Conservation (phyloP, 495 filamentous ascomycete genomes). For the Penicillium parvum region DNA sequence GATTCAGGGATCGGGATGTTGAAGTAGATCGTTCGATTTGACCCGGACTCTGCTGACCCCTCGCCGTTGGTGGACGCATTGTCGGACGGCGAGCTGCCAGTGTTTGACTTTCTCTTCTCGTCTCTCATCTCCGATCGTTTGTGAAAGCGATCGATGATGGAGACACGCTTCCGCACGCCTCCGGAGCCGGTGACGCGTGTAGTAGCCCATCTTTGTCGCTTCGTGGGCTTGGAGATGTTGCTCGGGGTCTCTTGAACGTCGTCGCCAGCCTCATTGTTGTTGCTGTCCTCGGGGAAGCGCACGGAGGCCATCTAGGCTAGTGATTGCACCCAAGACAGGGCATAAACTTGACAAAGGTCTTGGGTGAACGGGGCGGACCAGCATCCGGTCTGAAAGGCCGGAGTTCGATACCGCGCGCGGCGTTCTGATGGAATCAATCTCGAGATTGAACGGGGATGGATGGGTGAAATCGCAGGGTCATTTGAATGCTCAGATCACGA, state of each 20-base stretch:
- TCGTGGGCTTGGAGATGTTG: conserved; percentile 54
- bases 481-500: neutral
- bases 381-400: conserved; percentile 30
- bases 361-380: conserved; percentile 13
- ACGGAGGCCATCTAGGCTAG: conserved; percentile 39
- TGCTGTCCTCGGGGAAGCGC: conserved; percentile 23
- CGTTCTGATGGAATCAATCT: neutral
- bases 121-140: conserved; percentile 51
- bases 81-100: conserved; percentile 22
- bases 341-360: conserved; percentile 24
- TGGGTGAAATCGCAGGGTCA: conserved; percentile 7
- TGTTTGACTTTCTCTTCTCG: conserved; percentile 64
- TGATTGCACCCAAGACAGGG: conserved; percentile 25
- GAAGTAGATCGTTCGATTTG: conserved; percentile 67
- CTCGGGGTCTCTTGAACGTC: conserved; percentile 37
- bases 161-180: conserved; percentile 73
- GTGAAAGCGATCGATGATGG: conserved; percentile 75
- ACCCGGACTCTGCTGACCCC: conserved; percentile 20
- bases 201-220: conserved; percentile 91
- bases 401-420: conserved; percentile 22
- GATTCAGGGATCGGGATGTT: conserved; percentile 74
- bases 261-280: conserved; percentile 15
- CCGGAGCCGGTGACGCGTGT: conserved; percentile 70
- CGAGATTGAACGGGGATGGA: conserved; percentile 1
- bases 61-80: conserved; percentile 44